Evolutionary conservation across 257 asterid species (phyloP), one percentile per base, ranked within the genome.

Genomic region (Nicotiana undulata): DNA sequence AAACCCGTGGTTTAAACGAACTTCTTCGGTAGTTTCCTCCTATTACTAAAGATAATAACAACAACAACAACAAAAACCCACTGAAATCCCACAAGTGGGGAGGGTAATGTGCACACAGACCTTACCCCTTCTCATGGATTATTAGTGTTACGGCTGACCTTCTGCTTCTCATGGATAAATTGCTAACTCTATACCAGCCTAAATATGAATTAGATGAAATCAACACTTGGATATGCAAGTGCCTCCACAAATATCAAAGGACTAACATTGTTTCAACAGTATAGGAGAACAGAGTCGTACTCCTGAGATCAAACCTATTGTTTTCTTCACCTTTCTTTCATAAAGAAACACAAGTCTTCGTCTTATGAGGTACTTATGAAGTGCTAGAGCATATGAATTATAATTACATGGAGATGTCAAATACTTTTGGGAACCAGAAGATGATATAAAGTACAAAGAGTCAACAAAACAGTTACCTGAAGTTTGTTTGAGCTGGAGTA

Each of bases 401-500:
- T 26, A 22, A 70, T 20, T 12, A 15, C 29, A 70, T 6, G 77
- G 58, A 44, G 31, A 70, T 29, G 26, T 46, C 12, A 29, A 78
- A 68, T 9, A 20, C 20, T 46, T 40, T 58, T 29, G 63, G 44
- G 76, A 74, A 60, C 2, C 26, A 11, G 52, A 44, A 72, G 16
- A 29, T 34, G 59, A 68, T 63, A 80, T 46, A 22, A 70, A 70
- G 53, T 28, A 84, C n/a, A 75, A 81, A 58, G 61, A 74, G 66
- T 56, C 49, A 67, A 65, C 29, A 28, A 65, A 82, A 83, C 56
- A 82, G 79, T 72, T 83, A 96, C 97, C 98, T 96, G 99, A 76
- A 84, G 88, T 86, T 91, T 96, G 32, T 85, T 87, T 12, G 89
- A 22, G 84, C 86, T 89, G 87, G 97, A 82, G 88, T 91, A 92